Percentiles rank a stretch among this genome's conserved stretches.
These are phyloP conservation scores for Roridomyces roridus DNA, from an alignment of 768 basidiomycete species.

Conservation along the genomic window DNA sequence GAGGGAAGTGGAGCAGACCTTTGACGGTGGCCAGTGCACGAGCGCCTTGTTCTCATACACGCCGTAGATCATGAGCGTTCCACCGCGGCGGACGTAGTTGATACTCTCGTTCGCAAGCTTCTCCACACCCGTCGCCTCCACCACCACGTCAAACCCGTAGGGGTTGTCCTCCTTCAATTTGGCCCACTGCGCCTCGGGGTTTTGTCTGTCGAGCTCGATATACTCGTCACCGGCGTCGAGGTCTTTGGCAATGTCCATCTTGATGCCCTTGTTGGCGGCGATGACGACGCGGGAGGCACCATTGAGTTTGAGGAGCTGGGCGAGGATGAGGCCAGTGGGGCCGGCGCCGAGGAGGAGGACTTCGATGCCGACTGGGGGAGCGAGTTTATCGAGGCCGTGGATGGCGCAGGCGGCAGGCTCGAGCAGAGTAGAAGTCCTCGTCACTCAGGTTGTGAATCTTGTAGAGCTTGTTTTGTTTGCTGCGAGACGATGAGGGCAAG, in stretches of 20 bases:
- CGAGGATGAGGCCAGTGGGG: conserved; percentile 80
- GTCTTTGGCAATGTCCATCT: conserved; percentile 75
- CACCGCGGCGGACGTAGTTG: conserved; percentile 87
- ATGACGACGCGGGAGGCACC: conserved; percentile 74
- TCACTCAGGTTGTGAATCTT: conserved; percentile 88
- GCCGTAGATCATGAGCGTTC: conserved; percentile 88
- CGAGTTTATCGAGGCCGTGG: conserved; percentile 90
- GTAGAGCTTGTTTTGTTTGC: conserved; percentile 79
- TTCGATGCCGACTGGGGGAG: conserved; percentile 81
- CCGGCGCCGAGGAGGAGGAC: conserved; percentile 90
- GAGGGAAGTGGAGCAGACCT: conserved; percentile 61
- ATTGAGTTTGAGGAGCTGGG: conserved; percentile 79
- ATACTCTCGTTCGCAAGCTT: conserved; percentile 87
- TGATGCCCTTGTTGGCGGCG: conserved; percentile 79
- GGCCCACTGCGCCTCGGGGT: conserved; percentile 71
- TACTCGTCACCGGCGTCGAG: conserved; percentile 77
- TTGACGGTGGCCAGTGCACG: conserved; percentile 87
- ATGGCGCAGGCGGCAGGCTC: conserved; percentile 93
- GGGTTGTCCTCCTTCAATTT: conserved; percentile 72
- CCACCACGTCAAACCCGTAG: conserved; percentile 68
- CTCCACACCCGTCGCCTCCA: conserved; percentile 83
- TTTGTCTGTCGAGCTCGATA: conserved; percentile 70
- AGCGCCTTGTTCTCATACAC: conserved; percentile 88
- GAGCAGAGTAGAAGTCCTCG: conserved; percentile 85
- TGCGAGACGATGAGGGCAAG: too few relatives aligned